Conservation (phyloP, 2,329 filamentous ascomycete genomes). For the Diplodia scrobiculata region DNA sequence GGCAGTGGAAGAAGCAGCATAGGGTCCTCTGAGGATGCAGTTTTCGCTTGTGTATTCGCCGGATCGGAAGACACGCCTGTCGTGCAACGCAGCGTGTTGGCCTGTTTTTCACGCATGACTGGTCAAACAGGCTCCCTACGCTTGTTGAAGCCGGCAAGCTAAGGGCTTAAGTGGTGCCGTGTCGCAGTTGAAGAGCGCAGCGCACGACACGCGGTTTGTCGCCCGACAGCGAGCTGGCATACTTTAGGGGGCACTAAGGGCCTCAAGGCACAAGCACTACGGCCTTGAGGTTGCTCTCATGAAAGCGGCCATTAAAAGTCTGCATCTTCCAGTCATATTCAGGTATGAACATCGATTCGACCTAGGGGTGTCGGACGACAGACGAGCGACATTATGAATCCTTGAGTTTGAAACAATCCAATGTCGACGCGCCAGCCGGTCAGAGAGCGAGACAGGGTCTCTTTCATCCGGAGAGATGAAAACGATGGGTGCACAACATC, state of each 20-base stretch:
- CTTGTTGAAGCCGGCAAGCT: not conserved
- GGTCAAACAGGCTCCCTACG: not conserved
- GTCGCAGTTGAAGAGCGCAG: not conserved
- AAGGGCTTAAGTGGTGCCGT: not conserved
- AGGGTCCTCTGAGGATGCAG: not conserved
- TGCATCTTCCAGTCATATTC: not conserved
- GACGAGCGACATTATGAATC: too few relatives aligned
- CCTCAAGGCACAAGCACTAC: not conserved
- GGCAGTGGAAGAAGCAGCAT: too few relatives aligned
- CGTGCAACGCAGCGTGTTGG: not conserved
- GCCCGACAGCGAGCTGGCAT: not conserved
- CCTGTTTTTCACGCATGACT: not conserved
- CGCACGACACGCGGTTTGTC: not conserved
- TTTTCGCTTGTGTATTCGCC: not conserved
- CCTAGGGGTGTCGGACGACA: too few relatives aligned
- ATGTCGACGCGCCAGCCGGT: not conserved
- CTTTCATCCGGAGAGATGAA: not conserved
- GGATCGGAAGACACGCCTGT: not conserved
- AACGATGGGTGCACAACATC: not conserved
- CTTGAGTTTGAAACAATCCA: not conserved
- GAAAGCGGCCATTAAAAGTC: not conserved
- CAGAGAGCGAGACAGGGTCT: not conserved
- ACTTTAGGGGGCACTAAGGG: not conserved
- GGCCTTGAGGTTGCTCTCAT: not conserved
- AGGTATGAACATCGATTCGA: not conserved